phyloP scores from a whole-genome alignment of 192 early-diverging fungal genomes.

The Podila minutissima region DNA sequence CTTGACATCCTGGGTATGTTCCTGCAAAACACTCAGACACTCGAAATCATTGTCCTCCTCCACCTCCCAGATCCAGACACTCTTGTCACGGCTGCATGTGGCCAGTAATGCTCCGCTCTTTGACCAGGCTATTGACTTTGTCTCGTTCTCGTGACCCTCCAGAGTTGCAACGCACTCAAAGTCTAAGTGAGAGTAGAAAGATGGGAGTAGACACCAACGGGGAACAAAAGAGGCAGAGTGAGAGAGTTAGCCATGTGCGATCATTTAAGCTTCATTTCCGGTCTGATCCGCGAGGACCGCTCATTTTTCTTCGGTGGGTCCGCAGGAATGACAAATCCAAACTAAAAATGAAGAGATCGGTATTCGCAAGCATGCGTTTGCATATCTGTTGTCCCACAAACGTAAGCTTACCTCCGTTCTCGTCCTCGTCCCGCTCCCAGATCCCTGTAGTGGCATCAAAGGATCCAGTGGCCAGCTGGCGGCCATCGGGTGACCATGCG shows the following conservation, averaged over 20 bases:
- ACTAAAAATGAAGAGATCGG: background rate
- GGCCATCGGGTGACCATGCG: conserved; percentile 80
- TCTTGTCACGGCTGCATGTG: conserved; percentile 96
- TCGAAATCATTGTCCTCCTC: conserved; percentile 93
- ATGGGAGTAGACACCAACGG: background rate
- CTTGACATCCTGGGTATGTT: conserved; percentile 98
- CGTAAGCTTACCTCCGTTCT: conserved; percentile 30
- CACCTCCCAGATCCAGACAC: conserved; percentile 99
- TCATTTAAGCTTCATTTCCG: conserved; percentile 8
- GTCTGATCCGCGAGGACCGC: conserved; percentile 16
- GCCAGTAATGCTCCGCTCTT: conserved; percentile 84
- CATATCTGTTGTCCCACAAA: background rate
- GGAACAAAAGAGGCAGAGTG: background rate
- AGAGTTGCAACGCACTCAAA: conserved; percentile 94
- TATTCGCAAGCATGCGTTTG: background rate
- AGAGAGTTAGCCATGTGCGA: background rate
- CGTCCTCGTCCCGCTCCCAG: conserved; percentile 81
- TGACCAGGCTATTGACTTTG: conserved; percentile 93
- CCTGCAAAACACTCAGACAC: conserved; percentile 92
- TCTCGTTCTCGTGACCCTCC: conserved; percentile 99
- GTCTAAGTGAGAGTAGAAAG: conserved; percentile 36
- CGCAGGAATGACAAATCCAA: background rate
- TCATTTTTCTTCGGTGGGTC: no score
- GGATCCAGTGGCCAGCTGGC: conserved; percentile 83
- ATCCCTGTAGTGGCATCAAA: conserved; percentile 95